Base-by-base conservation (phyloP, 345 rosid species). In the Eucalyptus caleyi region DNA sequence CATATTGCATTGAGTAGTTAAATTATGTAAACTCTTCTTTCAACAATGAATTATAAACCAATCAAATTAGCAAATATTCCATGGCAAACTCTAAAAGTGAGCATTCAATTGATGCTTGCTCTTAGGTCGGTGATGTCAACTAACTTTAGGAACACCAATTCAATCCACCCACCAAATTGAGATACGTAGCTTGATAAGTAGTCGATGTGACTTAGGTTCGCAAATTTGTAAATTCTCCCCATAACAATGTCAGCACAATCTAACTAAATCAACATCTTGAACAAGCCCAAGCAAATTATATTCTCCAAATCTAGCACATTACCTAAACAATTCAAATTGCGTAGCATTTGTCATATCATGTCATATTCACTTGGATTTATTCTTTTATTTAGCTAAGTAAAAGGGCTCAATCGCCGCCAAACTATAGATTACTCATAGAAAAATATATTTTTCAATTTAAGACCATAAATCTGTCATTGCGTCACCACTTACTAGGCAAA, bases 401-500 rank as follows among this genome's bases (percentile, higher is more conserved):
- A 77, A 23, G 30, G 30, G 30, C 13, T 11, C 30, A 40, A 37
- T 1, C 8, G 30, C 16, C 1, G 47, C 14, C 82, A 72, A 69
- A 72, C 44, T 18, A 72, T 72, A 72, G 44, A 19, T 19, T 10
- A 40, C 5, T 77, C 47, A 11, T 7, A 21, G 47, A 21, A 40
- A 40, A 40, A 0, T 40, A 11, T 77, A 53, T 6, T 77, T 7
- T 1, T 77, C 16, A 77, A 7, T 77, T 40, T 77, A 40, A 21
- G 9, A 6, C 9, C 47, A 4, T 14, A 77, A 26, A 77, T 23
- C 3, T 11, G 5, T 42, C 16, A 5, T 2, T 4, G 6, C 1
- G 24, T 9, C 47, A 11, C 5, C 1, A 1, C 5, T 7, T 77
- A 40, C 44, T 77, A 44, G 85, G 85, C 85, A 77, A 77, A 40